Evolutionary conservation across 2,329 filamentous ascomycete species (phyloP).

Genomic region (Cladosporium halotolerans): DNA sequence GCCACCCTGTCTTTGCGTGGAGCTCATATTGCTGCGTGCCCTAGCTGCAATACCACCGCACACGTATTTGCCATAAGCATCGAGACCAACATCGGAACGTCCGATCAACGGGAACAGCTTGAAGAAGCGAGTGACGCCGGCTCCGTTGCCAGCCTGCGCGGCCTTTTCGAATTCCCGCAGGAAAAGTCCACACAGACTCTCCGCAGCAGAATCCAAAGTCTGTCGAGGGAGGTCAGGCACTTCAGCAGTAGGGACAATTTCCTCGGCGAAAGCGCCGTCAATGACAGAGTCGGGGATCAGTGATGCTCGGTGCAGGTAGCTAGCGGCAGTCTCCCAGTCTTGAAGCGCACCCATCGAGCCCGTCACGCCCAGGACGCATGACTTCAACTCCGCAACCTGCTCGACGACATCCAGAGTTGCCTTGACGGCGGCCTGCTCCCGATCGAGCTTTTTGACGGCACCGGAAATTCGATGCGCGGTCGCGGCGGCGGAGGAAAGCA

Average conservation of each 20-base stretch:
- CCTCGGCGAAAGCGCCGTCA: conserved; percentile 77
- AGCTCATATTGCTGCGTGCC: conserved; percentile 72
- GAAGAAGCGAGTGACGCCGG: conserved; percentile 91
- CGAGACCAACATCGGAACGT: conserved; percentile 77
- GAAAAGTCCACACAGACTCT: conserved; percentile 85
- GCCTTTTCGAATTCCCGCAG: conserved; percentile 92
- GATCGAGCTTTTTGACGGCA: conserved; percentile 79
- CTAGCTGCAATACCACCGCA: conserved; percentile 87
- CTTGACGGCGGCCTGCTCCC: conserved; percentile 86
- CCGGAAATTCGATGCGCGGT: conserved; percentile 81
- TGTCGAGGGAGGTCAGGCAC: conserved; percentile 85
- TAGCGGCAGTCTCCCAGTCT: conserved; percentile 95
- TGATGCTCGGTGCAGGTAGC: conserved; percentile 76
- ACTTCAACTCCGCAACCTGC: conserved; percentile 93
- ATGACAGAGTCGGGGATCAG: conserved; percentile 75
- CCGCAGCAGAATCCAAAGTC: conserved; percentile 79
- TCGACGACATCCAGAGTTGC: conserved; percentile 87
- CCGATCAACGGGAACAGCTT: conserved; percentile 95
- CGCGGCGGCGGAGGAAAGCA: conserved; percentile 78
- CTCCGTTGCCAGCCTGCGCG: conserved; percentile 75
- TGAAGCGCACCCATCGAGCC: conserved; percentile 97
- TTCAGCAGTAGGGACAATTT: conserved; percentile 91
- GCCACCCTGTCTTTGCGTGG: conserved; percentile 60
- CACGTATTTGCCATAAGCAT: conserved; percentile 93
- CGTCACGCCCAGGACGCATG: conserved; percentile 87